Conservation (phyloP, 2,329 filamentous ascomycete species). For the Fusarium piperis region DNA sequence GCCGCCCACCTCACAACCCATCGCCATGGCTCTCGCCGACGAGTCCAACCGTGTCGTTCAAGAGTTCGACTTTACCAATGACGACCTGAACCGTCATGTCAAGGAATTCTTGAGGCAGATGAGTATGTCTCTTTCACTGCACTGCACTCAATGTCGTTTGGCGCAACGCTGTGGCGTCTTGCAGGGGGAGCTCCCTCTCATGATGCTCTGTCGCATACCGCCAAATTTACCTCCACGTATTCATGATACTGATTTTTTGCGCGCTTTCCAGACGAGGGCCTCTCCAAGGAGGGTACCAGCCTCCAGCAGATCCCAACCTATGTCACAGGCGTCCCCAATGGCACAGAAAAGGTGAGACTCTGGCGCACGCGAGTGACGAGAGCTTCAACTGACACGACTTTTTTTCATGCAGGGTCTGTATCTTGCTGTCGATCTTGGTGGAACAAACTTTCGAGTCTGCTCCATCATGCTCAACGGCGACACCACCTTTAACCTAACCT, state of each 20-base stretch:
- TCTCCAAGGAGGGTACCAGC: slow-evolving; percentile 79
- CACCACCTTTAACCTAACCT: slow-evolving; percentile 92
- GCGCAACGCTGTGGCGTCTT: slow-evolving; percentile 2
- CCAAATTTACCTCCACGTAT: slow-evolving; percentile 6
- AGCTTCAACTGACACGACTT: slow-evolving; percentile 10
- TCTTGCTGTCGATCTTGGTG: slow-evolving; percentile 95
- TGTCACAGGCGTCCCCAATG: slow-evolving; percentile 94
- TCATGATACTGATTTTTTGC: slow-evolving; percentile 20
- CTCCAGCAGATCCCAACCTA: slow-evolving; percentile 98
- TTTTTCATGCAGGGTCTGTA: slow-evolving; percentile 77
- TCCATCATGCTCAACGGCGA: slow-evolving; percentile 94
- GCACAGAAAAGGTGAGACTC: slow-evolving; percentile 85
- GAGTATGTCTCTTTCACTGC: slow-evolving; percentile 56
- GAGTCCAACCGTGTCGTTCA: slow-evolving; percentile 83
- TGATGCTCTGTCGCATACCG: slow-evolving; percentile 23
- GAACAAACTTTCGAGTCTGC: slow-evolving; percentile 98
- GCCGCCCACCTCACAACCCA: slow-evolving; percentile 63
- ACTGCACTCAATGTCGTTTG: slow-evolving; percentile 4
- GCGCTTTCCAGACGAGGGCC: slow-evolving; percentile 73
- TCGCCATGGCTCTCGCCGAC: slow-evolving; percentile 70
- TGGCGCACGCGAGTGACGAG: not conserved
- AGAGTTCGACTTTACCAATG: slow-evolving; percentile 85
- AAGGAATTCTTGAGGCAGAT: slow-evolving; percentile 89
- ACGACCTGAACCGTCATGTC: slow-evolving; percentile 82
- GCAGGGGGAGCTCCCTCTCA: slow-evolving; percentile 6